Conservation (phyloP, 345 rosid genomes). For the Eucalyptus sp. region DNA sequence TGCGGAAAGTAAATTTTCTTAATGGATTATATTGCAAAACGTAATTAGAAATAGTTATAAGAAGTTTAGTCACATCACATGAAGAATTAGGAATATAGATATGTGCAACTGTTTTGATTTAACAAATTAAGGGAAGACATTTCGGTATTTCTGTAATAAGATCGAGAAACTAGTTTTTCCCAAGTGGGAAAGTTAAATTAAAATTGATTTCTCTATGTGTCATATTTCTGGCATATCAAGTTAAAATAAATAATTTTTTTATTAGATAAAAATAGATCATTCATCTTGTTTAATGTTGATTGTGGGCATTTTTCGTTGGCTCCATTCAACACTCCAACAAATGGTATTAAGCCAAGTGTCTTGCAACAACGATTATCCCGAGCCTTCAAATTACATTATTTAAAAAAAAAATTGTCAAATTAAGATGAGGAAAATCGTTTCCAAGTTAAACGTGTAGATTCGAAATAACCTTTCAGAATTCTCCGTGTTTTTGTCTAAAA, state of each 20-base stretch:
- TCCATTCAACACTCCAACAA: neutral
- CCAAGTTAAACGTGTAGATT: no score
- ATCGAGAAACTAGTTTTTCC: neutral
- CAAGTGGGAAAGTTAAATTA: neutral
- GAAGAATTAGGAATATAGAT: neutral
- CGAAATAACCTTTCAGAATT: no score
- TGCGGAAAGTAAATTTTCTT: neutral
- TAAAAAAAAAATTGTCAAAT: no score
- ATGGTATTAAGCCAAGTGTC: neutral
- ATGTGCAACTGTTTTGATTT: neutral
- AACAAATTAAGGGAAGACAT: no score
- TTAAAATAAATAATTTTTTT: no score
- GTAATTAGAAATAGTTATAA: neutral
- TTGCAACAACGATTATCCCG: neutral
- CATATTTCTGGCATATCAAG: neutral
- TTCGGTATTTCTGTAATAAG: no score
- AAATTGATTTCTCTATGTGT: neutral
- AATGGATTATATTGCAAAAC: neutral
- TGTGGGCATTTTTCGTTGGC: neutral
- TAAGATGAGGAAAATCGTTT: no score
- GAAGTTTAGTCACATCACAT: neutral
- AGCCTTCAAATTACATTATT: rapidly evolving
- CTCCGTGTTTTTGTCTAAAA: rapidly evolving
- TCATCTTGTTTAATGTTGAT: neutral
- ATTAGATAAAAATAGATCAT: neutral